Base-by-base conservation (phyloP, 352 stramenopile genomes). In the Phytopythium sindhum region DNA sequence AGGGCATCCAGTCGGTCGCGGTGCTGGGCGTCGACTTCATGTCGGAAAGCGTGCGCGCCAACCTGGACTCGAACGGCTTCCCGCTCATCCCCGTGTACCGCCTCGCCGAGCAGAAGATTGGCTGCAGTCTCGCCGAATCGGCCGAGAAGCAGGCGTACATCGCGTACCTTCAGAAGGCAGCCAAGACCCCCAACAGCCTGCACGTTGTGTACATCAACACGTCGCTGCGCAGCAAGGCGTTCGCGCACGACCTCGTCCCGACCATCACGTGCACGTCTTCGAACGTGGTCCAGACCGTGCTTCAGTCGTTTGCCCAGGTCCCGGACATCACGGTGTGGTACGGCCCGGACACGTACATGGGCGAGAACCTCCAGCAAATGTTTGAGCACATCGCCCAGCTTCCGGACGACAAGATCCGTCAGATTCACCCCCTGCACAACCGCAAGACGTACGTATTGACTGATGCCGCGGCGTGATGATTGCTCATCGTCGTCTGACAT, bases 191-290 rank as follows among this genome's bases (percentile, higher is more conserved):
- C 47, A 92, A 91, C 68, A 91, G 90, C n/a, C 72, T 99, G 31
- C 96, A 99, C 75, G 94, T 99, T 17, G 91, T 99, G 59, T 99
- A 99, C 84, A 99, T 99, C 73, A 99, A 99, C 78, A 99, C 96
- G 28, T 98, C 89, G 52, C 81, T 99, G 57, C 90, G 97, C 57
- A 98, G 95, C 70, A 99, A 99, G 78, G 96, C 96, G 17, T 88
- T 97, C 24, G 85, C 85, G n/a, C 89, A 95, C 52, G 89, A 93
- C 44, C 84, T 98, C 37, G 87, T 98, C 33, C 96, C 96, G 8
- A 99, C 96, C 8, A 98, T 99, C 64, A 98, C 96, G 35, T 99
- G 96, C 74, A 99, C 96, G 51, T 97, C 84, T 17, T 97, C 86
- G 24, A 99, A 99, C 75, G 96, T 99, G 26, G 78, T 99, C 58